These are phyloP conservation scores for Neurospora sp. DNA, from an alignment of 495 filamentous ascomycete genomes.

Conservation along the genomic window DNA sequence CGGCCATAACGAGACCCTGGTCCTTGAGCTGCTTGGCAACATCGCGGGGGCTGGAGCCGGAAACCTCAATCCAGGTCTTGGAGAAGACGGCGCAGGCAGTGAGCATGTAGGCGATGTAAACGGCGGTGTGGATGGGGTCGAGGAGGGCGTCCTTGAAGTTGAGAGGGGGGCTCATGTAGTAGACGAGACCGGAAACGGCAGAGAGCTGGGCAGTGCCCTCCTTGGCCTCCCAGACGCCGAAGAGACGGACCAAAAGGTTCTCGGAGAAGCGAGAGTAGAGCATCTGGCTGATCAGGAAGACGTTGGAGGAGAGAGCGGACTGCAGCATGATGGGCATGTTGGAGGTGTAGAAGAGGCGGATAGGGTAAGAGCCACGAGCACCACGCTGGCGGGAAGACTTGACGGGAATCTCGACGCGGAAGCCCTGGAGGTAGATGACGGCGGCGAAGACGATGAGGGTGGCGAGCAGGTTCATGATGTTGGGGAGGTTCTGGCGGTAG, in stretches of 20 bases:
- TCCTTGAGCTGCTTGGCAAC: slow-evolving; percentile 99
- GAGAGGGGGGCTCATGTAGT: slow-evolving; percentile 98
- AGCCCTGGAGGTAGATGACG: slow-evolving; percentile 99
- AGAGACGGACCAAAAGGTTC: slow-evolving; percentile 90
- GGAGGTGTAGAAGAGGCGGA: slow-evolving; percentile 78
- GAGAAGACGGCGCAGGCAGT: slow-evolving; percentile 96
- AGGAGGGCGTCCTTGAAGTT: slow-evolving; percentile 94
- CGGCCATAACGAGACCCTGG: slow-evolving; percentile 98
- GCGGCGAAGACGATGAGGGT: slow-evolving; percentile 90
- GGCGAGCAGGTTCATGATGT: slow-evolving; percentile 97
- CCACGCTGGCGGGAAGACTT: slow-evolving; percentile 98
- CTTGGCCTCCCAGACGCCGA: slow-evolving; percentile 97
- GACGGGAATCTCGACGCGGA: slow-evolving; percentile 99
- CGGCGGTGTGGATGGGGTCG: slow-evolving; percentile 91
- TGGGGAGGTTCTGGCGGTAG: slow-evolving; percentile 98
- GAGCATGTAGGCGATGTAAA: slow-evolving; percentile 96
- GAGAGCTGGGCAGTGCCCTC: slow-evolving; percentile 94
- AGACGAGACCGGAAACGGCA: slow-evolving; percentile 83
- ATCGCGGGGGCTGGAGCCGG: slow-evolving; percentile 91
- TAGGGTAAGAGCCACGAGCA: slow-evolving; percentile 76
- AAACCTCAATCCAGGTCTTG: slow-evolving; percentile 99
- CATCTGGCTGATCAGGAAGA: slow-evolving; percentile 99
- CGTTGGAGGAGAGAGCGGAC: slow-evolving; percentile 94
- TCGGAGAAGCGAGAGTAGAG: slow-evolving; percentile 97
- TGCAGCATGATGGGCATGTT: slow-evolving; percentile 99